Percentiles rank a stretch among this genome's conserved stretches.
These are phyloP conservation scores for Prototheca cutis DNA, from an alignment of 163 green algal species.

Conservation along the genomic window DNA sequence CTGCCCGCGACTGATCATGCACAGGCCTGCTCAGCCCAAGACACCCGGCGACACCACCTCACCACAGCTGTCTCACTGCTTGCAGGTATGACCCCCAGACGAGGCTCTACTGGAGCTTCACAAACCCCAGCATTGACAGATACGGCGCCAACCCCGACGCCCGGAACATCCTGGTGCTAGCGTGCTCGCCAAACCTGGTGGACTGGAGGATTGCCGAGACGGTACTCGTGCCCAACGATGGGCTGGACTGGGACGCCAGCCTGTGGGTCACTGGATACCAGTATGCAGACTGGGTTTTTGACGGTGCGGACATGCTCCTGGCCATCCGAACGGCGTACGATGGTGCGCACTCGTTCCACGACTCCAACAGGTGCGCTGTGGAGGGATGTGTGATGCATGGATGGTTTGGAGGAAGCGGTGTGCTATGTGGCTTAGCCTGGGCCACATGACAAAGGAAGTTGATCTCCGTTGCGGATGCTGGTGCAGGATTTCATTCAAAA, in stretches of 20 bases:
- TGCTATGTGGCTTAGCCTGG: too few species aligned
- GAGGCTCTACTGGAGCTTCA: constrained; percentile 6
- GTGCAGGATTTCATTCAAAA: constrained; percentile 11
- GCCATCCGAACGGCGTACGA: constrained; percentile 15
- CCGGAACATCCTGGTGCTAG: constrained; percentile 17
- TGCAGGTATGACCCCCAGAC: constrained; percentile 2
- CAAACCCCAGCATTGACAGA: constrained; percentile 17
- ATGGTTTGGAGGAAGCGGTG: too few species aligned
- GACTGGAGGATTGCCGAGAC: constrained; percentile 18
- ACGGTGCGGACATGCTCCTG: constrained; percentile 11
- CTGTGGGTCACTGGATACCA: constrained; percentile 15
- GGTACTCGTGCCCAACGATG: constrained; percentile 17
- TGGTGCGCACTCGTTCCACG: constrained; percentile 12
- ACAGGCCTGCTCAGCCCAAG: too few species aligned
- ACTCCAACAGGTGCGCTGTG: constrained; percentile 7
- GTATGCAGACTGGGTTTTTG: constrained; percentile 12
- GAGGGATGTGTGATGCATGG: too few species aligned
- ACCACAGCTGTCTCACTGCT: too few species aligned
- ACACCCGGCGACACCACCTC: too few species aligned
- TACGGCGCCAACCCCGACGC: constrained; percentile 23
- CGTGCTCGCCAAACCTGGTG: constrained; percentile 9
- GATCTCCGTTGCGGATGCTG: too few species aligned
- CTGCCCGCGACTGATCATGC: too few species aligned
- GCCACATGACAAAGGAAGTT: too few species aligned
- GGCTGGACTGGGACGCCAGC: constrained; percentile 15